Base-by-base conservation (phyloP, 805 yeast species). In the Candida nanaspora region DNA sequence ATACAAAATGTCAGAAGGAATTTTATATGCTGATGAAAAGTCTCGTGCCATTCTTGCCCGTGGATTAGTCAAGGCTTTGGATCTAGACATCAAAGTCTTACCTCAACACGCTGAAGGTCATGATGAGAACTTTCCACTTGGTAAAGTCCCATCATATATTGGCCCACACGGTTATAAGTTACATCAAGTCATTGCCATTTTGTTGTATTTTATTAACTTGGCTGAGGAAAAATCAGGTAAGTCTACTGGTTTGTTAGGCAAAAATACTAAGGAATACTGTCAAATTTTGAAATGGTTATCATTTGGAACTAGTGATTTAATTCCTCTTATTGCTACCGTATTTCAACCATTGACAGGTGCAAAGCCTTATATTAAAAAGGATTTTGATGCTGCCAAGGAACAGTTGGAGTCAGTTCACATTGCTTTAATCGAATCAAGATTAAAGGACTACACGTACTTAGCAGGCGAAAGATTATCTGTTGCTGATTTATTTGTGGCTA, bases 241-340 rank as follows among this genome's bases (percentile, higher is more conserved):
- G 39, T 50, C 57, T 44, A 53, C 65, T n/a, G 61, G 63, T 45
- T 68, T 76, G 40, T 48, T 60, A 34, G 97, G 96, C 55, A 74
- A 76, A 61, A 70, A 70, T 61, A 63, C 74, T 48, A 65, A 67
- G 50, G 86, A 84, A 54, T 70, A 76, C 58, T 86, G 85, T 45
- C 63, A 64, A 53, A 69, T 87, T 55, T 61, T 88, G 52, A 79
- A 70, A 66, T 88, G 95, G 94, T 54, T 80, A 61, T 85, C 95
- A 2, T 67, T 85, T 51, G 70, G 79, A 61, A 86, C 82, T 72
- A 54, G 75, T 52, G 96, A 89, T 53, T 52, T 83, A 43, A 59
- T 82, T 49, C 54, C 67, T 36, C 53, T 63, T 43, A 52, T 71
- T 39, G 73, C 74, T 43, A 53, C 48, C 29, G 75, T 76, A 48